A percentile compares a stretch with the other conserved stretches of the same genome.
Conservation (phyloP, 2,329 filamentous ascomycete species). For the Colletotrichum australisinense region DNA sequence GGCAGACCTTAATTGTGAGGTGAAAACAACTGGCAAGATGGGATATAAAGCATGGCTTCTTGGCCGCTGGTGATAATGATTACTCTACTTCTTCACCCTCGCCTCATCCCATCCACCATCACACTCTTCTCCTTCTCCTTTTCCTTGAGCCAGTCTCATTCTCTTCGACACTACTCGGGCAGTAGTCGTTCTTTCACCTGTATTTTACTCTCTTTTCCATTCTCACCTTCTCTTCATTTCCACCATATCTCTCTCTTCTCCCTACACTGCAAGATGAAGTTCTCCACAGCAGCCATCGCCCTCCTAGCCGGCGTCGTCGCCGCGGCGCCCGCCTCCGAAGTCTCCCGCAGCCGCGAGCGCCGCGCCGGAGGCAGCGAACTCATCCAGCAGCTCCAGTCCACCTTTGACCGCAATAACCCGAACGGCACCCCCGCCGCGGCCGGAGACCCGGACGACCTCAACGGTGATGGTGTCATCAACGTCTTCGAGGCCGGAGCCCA, state of each 20-base stretch:
- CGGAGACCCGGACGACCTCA: background rate
- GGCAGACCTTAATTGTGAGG: too few species aligned
- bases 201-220: background rate
- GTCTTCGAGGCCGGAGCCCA: conserved; percentile 37
- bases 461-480: conserved; percentile 26
- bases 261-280: conserved; percentile 10
- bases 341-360: conserved; percentile 6
- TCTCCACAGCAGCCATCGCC: conserved; percentile 18
- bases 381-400: conserved; percentile 16
- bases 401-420: conserved; percentile 4
- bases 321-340: conserved; percentile 12
- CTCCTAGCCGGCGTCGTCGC: conserved; percentile 24
- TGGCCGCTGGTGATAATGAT: background rate
- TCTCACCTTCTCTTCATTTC: background rate
- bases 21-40: background rate
- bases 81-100: conserved; percentile 3
- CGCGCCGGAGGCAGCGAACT: conserved; percentile 16
- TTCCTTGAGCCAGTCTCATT: conserved; percentile 24
- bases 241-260: background rate
- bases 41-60: conserved; percentile 15
- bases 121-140: background rate
- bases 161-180: conserved; percentile 22
- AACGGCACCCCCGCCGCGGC: too few species aligned
- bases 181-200: conserved; percentile 21
- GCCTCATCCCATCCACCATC: background rate